Conservation (phyloP, 805 yeast species). For the Wickerhamomyces strasburgensis region DNA sequence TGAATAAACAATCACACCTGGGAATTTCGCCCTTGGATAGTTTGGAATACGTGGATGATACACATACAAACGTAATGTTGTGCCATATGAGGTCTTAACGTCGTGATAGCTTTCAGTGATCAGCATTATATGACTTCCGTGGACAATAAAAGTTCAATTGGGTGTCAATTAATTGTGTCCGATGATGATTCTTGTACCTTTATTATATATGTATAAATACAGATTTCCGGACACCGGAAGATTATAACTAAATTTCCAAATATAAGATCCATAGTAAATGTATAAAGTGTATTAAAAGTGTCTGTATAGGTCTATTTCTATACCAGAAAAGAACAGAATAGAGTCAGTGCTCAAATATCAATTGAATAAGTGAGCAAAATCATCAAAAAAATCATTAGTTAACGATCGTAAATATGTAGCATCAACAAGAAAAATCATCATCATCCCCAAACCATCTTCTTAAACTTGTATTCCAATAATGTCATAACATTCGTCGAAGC, state of each 20-base stretch:
- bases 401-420: background rate
- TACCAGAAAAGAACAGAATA: too few relatives aligned
- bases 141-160: background rate
- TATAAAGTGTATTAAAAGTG: too few relatives aligned
- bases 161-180: too few relatives aligned
- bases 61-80: conserved; percentile 60
- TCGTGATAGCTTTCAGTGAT: conserved; percentile 63
- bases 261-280: too few relatives aligned
- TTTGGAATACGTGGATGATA: conserved; percentile 66
- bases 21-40: conserved; percentile 75
- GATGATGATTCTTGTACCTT: too few relatives aligned
- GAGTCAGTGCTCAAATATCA: too few relatives aligned
- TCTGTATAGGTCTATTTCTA: too few relatives aligned
- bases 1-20: conserved; percentile 74
- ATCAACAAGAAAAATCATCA: background rate
- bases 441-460: conserved; percentile 36
- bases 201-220: too few relatives aligned
- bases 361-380: too few relatives aligned
- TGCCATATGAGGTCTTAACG: conserved; percentile 59
- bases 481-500: conserved; percentile 34
- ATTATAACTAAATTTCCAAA: too few relatives aligned
- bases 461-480: conserved; percentile 31
- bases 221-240: too few relatives aligned
- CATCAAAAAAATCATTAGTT: too few relatives aligned
- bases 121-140: conserved; percentile 41